Evolutionary conservation across 1,284 basidiomycete species (phyloP), one percentile per base, ranked within the genome.

Genomic region (Boletellus deceptivus): DNA sequence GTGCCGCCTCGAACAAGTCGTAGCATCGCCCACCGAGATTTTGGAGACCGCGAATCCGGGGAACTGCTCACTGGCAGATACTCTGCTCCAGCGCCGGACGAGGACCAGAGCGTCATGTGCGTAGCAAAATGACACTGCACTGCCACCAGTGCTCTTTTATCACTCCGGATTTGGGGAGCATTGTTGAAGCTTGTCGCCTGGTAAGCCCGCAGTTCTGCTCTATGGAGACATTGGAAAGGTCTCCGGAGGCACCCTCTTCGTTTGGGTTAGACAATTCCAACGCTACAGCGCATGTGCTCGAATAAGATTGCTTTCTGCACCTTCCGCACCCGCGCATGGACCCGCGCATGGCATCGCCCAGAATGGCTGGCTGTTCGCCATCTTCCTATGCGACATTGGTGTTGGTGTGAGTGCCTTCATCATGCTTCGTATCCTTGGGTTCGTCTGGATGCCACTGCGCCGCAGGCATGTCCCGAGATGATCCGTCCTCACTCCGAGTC

Each of bases 31-130:
- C 51, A 55, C 37, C 29, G 53, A 2, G 48, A 39, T 9, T 35
- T 47, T 6, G 39, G n/a, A 25, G 49, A 41, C 11, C 52, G 50
- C 7, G 50, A 25, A 9, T 58, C 54, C 39, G 54, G 48, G 1
- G 48, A 52, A 18, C 10, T 43, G 42, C 31, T 48, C 24, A 65
- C 33, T 36, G 64, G 62, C 22, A 66, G 33, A 51, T 64, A 66
- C 34, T n/a, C n/a, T n/a, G n/a, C n/a, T n/a, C 48, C 59, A 4
- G 44, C 43, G 33, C 20, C 13, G 16, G 31, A 20, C 31, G 6
- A 34, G 18, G 13, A 31, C 29, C 29, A 31, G 29, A 13, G 29
- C 11, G 41, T 18, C 43, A 36, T 36, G 34, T 45, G 34, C 34
- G 22, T 17, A 16, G 33, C 14, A 22, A 31, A 5, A 18, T 4